Evolutionary conservation across 2,329 filamentous ascomycete species (phyloP).

Genomic region (Colletotrichum lupini): DNA sequence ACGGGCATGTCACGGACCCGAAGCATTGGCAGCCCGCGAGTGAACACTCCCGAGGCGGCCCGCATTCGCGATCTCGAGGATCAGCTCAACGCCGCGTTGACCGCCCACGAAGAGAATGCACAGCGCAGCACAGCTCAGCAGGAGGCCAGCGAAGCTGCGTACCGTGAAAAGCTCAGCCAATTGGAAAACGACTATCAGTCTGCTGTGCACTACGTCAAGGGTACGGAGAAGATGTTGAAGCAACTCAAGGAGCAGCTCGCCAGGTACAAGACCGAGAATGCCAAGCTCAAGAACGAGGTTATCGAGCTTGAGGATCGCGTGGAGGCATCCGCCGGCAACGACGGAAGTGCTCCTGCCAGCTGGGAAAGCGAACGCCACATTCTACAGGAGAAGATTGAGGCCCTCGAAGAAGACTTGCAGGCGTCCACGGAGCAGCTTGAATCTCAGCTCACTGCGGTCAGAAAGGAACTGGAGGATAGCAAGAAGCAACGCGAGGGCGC

Average conservation of each 20-base stretch:
- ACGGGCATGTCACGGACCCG: conserved; percentile 78
- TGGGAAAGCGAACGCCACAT: conserved; percentile 81
- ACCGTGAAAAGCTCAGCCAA: conserved; percentile 92
- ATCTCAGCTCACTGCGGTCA: conserved; percentile 74
- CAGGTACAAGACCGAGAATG: conserved; percentile 89
- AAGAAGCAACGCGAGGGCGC: conserved; percentile 77
- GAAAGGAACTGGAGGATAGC: conserved; percentile 73
- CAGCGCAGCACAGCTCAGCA: conserved; percentile 80
- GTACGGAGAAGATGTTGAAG: conserved; percentile 98
- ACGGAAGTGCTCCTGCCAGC: conserved; percentile 59
- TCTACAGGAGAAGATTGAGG: conserved; percentile 76
- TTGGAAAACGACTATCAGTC: conserved; percentile 98
- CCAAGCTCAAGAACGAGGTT: conserved; percentile 85
- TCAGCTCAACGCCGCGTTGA: conserved; percentile 80
- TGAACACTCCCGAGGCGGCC: conserved; percentile 81
- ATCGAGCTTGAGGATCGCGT: conserved; percentile 70
- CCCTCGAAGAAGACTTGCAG: conserved; percentile 76
- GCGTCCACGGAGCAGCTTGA: conserved; percentile 76
- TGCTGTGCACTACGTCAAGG: conserved; percentile 97
- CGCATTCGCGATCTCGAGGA: conserved; percentile 88
- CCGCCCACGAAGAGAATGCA: conserved; percentile 88
- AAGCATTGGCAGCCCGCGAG: conserved; percentile 78
- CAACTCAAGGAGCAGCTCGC: conserved; percentile 98
- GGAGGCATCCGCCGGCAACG: conserved; percentile 47
- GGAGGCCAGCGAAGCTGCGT: conserved; percentile 87